Base-by-base conservation (phyloP, 306 rosid species). In the Heteromeles arbutifolia region DNA sequence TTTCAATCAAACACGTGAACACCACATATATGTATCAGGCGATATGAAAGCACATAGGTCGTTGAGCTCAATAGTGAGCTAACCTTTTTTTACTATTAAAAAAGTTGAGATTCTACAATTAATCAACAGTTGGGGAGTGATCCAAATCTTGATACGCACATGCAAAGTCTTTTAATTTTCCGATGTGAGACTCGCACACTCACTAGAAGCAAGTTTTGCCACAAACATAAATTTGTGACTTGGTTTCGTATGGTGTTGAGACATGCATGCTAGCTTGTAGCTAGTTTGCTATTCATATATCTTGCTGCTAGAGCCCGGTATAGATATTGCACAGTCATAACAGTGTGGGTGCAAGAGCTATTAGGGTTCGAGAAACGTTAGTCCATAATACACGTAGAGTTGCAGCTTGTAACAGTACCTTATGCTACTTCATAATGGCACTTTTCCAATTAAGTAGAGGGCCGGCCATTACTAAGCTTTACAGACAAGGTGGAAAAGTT, bases 401-500 rank as follows among this genome's bases (percentile, higher is more conserved):
- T 15, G 57, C 19, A 15, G 19, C 12, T 71, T 34, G 7, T 72
- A 48, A 22, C 26, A 37, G 28, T 58, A 18, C 22, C 34, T 72
- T 19, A 17, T 11, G 28, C 26, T 19, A 8, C 17, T 72, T 72
- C 75, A 54, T 34, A 72, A 73, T 39, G 41, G 12, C 22, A 58
- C 56, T 73, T 24, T 39, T 31, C 67, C 56, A 59, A 59, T 59
- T 73, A 59, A 43, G 1, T 34, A 29, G 22, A 25, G 69, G 54
- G 37, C 31, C 73, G 67, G 41, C 29, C 76, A 52, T 67, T 76
- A 54, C 41, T 53, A 71, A 64, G 34, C 22, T 26, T 52, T 56
- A 31, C 70, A 54, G 66, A 74, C 37, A 64, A 43, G 44, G 78
- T 62, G 22, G 14, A 74, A 63, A 57, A 57, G 63, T 24, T 57